phyloP scores from a whole-genome alignment of 2,329 filamentous ascomycete species.

The Aschersonia sp. region DNA sequence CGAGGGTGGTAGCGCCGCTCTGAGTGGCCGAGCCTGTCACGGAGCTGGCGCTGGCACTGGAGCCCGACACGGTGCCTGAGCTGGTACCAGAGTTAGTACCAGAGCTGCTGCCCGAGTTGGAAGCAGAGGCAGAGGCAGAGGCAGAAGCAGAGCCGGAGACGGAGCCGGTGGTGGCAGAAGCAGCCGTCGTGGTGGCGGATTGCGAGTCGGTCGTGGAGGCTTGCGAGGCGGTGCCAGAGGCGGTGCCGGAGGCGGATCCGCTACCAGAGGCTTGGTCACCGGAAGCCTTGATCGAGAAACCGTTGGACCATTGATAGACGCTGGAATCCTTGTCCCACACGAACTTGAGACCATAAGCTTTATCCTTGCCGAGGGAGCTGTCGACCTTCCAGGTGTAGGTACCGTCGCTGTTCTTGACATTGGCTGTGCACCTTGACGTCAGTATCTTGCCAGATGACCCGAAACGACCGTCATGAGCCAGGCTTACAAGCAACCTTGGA shows the following conservation, averaged over 20 bases:
- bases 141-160: too few species aligned
- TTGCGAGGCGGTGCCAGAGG: too few species aligned
- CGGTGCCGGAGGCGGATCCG: too few species aligned
- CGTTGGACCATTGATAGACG: conserved; percentile 34
- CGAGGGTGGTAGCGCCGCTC: conserved; percentile 6
- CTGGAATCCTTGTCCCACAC: conserved; percentile 27
- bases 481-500: conserved; percentile 36
- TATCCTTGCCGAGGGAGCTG: conserved; percentile 25
- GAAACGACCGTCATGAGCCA: neutral
- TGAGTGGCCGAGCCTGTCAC: too few species aligned
- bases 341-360: conserved; percentile 44
- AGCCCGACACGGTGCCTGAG: neutral
- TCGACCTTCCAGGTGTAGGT: conserved; percentile 36
- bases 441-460: neutral
- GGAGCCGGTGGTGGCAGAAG: too few species aligned
- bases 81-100: too few species aligned
- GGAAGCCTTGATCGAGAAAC: too few species aligned
- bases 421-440: conserved; percentile 18
- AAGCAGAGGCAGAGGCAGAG: too few species aligned
- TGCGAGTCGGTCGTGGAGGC: too few species aligned
- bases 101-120: too few species aligned
- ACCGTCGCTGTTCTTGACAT: conserved; percentile 28
- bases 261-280: too few species aligned
- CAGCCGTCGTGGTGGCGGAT: too few species aligned
- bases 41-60: conserved; percentile 2